A percentile compares a stretch with the other conserved stretches of the same genome.
Conservation (phyloP, 2,329 filamentous ascomycete species). For the Aureobasidium lini region DNA sequence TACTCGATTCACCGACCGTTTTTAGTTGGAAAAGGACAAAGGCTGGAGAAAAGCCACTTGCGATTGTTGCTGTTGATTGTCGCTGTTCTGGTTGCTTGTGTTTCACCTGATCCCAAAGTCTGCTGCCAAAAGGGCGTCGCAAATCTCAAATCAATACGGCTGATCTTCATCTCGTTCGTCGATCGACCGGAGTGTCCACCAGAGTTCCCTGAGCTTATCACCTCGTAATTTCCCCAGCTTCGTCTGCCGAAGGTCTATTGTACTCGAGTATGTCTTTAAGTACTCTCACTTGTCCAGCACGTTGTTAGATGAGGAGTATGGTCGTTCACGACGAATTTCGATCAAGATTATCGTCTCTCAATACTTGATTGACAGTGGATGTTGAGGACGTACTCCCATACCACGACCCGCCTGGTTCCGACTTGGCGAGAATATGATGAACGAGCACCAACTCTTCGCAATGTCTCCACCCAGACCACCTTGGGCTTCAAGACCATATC, state of each 20-base stretch:
- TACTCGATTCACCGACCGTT: background rate
- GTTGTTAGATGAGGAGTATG: too few relatives aligned
- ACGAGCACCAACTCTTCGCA: background rate
- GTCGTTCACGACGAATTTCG: too few relatives aligned
- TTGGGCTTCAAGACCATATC: background rate
- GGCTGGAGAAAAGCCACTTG: conserved; percentile 4
- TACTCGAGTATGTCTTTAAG: too few relatives aligned
- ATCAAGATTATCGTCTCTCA: too few relatives aligned
- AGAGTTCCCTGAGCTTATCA: background rate
- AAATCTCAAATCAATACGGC: conserved; percentile 11
- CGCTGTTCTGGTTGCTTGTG: background rate
- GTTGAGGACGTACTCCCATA: background rate
- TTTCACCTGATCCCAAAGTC: background rate
- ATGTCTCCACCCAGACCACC: background rate
- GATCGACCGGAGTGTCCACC: background rate
- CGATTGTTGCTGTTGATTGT: background rate
- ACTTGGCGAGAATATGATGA: background rate
- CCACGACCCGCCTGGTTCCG: background rate
- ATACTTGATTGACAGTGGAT: too few relatives aligned
- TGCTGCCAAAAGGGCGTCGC: background rate
- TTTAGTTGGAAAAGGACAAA: background rate
- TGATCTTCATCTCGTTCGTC: conserved; percentile 12
- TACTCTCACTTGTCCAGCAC: too few relatives aligned
- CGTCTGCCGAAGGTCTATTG: background rate
- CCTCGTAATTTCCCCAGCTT: background rate